phyloP scores from a whole-genome alignment of 148 eudicot species.

The Vaccinium myrtillus region DNA sequence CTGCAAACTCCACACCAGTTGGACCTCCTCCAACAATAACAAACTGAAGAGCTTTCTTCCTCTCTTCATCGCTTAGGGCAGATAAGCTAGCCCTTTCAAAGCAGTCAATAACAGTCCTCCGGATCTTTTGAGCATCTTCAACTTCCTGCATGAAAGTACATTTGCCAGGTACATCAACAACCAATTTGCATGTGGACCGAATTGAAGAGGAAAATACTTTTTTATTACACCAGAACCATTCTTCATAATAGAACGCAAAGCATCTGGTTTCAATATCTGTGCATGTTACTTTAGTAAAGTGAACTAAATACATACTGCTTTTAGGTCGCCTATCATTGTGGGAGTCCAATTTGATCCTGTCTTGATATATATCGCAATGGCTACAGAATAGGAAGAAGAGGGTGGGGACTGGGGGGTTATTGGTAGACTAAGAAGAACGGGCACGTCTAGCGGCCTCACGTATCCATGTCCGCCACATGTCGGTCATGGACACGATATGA shows the following conservation, averaged over 20 bases:
- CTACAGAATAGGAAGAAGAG: neutral
- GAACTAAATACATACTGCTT: neutral
- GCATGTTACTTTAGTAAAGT: neutral
- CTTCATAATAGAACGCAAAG: neutral
- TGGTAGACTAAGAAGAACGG: too few species aligned
- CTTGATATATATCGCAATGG: neutral
- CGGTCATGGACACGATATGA: too few species aligned
- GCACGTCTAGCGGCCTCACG: too few species aligned
- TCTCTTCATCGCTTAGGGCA: slow-evolving; percentile 43
- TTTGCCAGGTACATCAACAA: neutral
- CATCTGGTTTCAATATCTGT: neutral
- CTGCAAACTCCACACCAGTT: slow-evolving; percentile 63
- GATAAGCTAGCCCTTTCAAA: slow-evolving; percentile 59
- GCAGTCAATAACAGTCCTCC: slow-evolving; percentile 53
- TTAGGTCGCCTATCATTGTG: neutral
- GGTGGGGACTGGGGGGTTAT: neutral
- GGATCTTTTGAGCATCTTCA: slow-evolving; percentile 56
- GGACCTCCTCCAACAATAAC: slow-evolving; percentile 64
- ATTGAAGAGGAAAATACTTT: neutral
- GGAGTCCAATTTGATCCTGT: neutral
- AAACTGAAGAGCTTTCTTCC: slow-evolving; percentile 45
- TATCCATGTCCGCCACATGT: too few species aligned
- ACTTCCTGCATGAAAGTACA: slow-evolving; percentile 36
- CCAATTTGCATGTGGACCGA: neutral
- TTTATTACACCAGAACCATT: neutral